A percentile compares a stretch with the other conserved stretches of the same genome.
phyloP scores from a whole-genome alignment of 305 asterid species.

The Fraxinus albicans region DNA sequence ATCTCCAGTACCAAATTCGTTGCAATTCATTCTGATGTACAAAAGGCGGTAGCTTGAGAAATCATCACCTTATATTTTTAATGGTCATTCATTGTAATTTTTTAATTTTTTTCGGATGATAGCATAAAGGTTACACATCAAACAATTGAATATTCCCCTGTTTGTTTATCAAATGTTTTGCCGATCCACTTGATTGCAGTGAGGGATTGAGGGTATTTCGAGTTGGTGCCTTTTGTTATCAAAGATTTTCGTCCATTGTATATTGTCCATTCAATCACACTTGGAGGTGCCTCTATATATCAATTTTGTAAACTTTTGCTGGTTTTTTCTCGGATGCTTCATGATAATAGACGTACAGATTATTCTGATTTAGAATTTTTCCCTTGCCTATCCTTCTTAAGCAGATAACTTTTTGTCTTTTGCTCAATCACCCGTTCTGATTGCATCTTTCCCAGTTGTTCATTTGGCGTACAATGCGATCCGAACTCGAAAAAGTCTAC shows the following conservation, averaged over 20 bases:
- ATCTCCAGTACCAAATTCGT: constrained; percentile 27
- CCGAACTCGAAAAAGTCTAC: neutral
- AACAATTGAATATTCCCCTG: neutral
- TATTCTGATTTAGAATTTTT: neutral
- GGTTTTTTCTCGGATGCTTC: neutral
- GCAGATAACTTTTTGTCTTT: neutral
- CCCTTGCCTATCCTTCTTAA: neutral
- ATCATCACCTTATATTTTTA: neutral
- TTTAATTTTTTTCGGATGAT: neutral
- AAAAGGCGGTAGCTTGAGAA: constrained; percentile 18
- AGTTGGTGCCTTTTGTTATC: neutral
- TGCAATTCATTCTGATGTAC: constrained; percentile 17
- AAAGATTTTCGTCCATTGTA: neutral
- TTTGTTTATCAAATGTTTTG: constrained; percentile 16
- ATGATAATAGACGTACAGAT: neutral
- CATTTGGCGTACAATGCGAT: neutral
- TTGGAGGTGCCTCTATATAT: neutral
- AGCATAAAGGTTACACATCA: neutral
- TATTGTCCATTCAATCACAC: neutral
- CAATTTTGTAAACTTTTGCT: neutral
- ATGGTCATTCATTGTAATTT: neutral
- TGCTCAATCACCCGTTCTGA: neutral
- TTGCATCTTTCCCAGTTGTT: neutral
- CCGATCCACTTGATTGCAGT: neutral
- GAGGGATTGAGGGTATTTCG: neutral